A percentile compares a stretch with the other conserved stretches of the same genome.
Evolutionary conservation across 352 stramenopile species (phyloP).

Genomic region (Halophytophthora polymorphica): DNA sequence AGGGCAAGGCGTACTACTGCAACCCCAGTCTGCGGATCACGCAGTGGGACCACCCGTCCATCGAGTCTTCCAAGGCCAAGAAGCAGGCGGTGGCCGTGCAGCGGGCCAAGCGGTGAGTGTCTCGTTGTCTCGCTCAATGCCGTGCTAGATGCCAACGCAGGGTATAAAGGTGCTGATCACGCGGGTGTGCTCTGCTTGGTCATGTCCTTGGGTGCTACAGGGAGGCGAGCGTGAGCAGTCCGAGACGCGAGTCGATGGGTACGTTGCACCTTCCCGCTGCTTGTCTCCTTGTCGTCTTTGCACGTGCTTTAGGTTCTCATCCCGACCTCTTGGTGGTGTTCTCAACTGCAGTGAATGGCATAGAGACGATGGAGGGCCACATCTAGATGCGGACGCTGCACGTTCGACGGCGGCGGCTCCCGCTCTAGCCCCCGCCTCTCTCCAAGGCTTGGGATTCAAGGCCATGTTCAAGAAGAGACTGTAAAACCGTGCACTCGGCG

Average conservation of each 20-base stretch:
- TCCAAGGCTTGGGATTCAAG: too few relatives aligned
- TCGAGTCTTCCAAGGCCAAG: slow-evolving; percentile 58
- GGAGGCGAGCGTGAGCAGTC: slow-evolving; percentile 23
- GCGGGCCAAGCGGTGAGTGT: slow-evolving; percentile 29
- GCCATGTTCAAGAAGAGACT: too few relatives aligned
- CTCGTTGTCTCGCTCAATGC: neutral
- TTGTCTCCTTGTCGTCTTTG: neutral
- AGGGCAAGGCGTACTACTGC: slow-evolving; percentile 86
- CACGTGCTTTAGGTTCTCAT: neutral
- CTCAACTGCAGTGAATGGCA: slow-evolving; percentile 10
- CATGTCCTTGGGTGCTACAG: slow-evolving; percentile 17
- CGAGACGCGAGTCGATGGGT: slow-evolving; percentile 37
- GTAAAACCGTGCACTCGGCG: too few relatives aligned
- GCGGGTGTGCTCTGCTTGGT: slow-evolving; percentile 8
- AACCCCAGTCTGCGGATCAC: slow-evolving; percentile 71
- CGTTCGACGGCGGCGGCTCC: too few relatives aligned
- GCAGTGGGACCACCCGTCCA: slow-evolving; percentile 80
- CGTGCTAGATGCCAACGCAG: neutral
- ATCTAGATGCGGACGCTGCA: slow-evolving; percentile 30
- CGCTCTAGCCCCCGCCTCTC: too few relatives aligned
- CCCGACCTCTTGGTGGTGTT: neutral
- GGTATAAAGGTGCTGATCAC: neutral
- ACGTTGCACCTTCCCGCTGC: slow-evolving; percentile 1
- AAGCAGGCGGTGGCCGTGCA: slow-evolving; percentile 48
- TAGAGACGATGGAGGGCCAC: slow-evolving; percentile 62